Evolutionary conservation across 768 basidiomycete genomes (phyloP).

Genomic region (Asterophora lycoperdoides): DNA sequence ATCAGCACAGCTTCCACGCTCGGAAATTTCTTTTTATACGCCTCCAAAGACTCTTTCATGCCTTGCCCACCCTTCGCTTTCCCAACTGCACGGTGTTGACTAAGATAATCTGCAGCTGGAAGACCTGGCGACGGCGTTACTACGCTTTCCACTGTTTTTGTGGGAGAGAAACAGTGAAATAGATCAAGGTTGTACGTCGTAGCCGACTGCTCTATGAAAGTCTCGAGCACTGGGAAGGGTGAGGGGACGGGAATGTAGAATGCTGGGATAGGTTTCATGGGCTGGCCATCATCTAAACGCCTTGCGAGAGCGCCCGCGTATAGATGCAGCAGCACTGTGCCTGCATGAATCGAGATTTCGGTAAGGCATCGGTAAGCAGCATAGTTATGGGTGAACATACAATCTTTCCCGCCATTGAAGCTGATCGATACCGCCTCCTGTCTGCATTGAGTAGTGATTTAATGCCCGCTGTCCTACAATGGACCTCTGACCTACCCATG

Average conservation of each 20-base stretch:
- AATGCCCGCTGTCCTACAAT: slow-evolving; percentile 10
- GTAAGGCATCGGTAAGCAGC: slow-evolving; percentile 1
- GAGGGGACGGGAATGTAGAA: slow-evolving; percentile 90
- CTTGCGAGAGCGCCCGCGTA: slow-evolving; percentile 69
- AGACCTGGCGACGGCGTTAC: slow-evolving; percentile 30
- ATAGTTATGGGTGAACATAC: slow-evolving; percentile 42
- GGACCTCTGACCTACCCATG: slow-evolving; percentile 65
- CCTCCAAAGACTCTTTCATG: slow-evolving; percentile 74
- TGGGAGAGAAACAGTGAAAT: slow-evolving; percentile 48
- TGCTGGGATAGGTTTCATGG: slow-evolving; percentile 49
- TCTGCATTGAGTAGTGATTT: slow-evolving; percentile 34
- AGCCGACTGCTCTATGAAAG: slow-evolving; percentile 68
- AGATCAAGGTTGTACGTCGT: slow-evolving; percentile 72
- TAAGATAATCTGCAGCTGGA: slow-evolving; percentile 18
- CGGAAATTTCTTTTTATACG: slow-evolving; percentile 64
- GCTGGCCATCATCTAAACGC: slow-evolving; percentile 28
- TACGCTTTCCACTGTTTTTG: slow-evolving; percentile 45
- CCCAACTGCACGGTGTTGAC: slow-evolving; percentile 37
- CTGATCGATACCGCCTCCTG: slow-evolving; percentile 76
- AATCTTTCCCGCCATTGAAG: slow-evolving; percentile 99
- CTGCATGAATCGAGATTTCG: slow-evolving; percentile 35
- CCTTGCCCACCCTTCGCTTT: slow-evolving; percentile 57
- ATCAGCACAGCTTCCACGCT: slow-evolving; percentile 81
- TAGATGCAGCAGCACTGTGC: slow-evolving; percentile 92
- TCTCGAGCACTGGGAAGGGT: slow-evolving; percentile 80